Evolutionary conservation across 805 yeast genomes (phyloP).

Genomic region (Starmerella vaccinii): DNA sequence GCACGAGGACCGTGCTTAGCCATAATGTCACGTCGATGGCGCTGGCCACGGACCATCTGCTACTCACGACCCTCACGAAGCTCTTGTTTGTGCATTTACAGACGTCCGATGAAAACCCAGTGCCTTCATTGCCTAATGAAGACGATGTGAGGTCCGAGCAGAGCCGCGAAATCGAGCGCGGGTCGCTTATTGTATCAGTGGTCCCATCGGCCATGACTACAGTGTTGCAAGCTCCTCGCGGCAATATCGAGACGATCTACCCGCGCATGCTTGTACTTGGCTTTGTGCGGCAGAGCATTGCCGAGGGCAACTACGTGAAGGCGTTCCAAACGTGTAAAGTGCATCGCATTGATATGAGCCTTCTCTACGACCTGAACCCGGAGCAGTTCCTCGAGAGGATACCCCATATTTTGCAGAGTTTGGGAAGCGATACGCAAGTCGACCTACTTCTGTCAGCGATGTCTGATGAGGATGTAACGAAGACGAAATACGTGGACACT

Average conservation of each 20-base stretch:
- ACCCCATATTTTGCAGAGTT: constrained; percentile 56
- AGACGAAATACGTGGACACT: constrained; percentile 76
- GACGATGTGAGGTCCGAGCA: constrained; percentile 55
- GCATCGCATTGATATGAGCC: constrained; percentile 84
- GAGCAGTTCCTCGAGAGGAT: constrained; percentile 52
- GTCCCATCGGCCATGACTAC: constrained; percentile 78
- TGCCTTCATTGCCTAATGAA: constrained; percentile 20
- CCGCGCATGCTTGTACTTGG: constrained; percentile 87
- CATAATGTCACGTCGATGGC: constrained; percentile 74
- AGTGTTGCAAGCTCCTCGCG: constrained; percentile 87
- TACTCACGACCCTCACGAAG: constrained; percentile 75
- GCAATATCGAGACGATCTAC: constrained; percentile 84
- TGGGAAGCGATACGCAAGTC: constrained; percentile 61
- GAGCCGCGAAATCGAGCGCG: constrained; percentile 79
- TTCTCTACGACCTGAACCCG: constrained; percentile 80
- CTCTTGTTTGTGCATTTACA: constrained; percentile 70
- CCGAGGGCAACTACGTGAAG: constrained; percentile 44
- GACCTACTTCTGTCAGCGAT: constrained; percentile 82
- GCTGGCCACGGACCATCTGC: constrained; percentile 53
- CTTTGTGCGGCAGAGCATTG: constrained; percentile 65
- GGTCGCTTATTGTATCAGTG: constrained; percentile 69
- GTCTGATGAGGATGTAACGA: constrained; percentile 73
- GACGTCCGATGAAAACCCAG: constrained; percentile 26
- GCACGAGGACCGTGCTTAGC: constrained; percentile 30
- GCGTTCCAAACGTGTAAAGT: constrained; percentile 81